These are phyloP conservation scores for Amanita muscaria DNA, from an alignment of 768 basidiomycete genomes.

Conservation along the genomic window DNA sequence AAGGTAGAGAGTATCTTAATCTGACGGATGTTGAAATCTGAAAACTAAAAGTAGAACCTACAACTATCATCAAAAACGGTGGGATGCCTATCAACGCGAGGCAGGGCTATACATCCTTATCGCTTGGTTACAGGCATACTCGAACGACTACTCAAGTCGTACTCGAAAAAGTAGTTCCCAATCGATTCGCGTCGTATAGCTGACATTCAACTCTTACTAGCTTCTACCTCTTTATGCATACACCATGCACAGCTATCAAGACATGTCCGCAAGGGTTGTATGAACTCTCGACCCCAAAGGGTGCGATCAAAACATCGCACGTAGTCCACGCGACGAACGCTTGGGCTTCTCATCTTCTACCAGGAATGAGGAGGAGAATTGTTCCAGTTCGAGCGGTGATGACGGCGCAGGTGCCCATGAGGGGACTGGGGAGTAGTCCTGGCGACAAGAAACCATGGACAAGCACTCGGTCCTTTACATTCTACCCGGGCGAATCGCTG, in stretches of 20 bases:
- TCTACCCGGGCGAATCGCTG: constrained; percentile 35
- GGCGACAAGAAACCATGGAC: constrained; percentile 17
- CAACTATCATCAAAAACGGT: constrained; percentile 35
- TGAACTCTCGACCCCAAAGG: constrained; percentile 50
- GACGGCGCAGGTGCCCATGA: constrained; percentile 56
- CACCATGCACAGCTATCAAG: constrained; percentile 49
- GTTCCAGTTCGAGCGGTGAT: constrained; percentile 52
- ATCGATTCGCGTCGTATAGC: too few relatives aligned
- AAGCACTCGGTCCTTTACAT: constrained; percentile 49
- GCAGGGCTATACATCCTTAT: constrained; percentile 64
- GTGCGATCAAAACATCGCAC: constrained; percentile 46
- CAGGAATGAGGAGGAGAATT: constrained; percentile 52
- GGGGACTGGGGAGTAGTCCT: constrained; percentile 16
- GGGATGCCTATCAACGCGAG: constrained; percentile 45
- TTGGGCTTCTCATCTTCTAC: constrained; percentile 70
- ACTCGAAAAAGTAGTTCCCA: constrained; percentile 42
- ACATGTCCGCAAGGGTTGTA: constrained; percentile 28
- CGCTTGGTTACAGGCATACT: constrained; percentile 56
- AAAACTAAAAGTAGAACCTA: too few relatives aligned
- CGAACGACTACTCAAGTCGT: constrained; percentile 38
- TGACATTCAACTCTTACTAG: too few relatives aligned
- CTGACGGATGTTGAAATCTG: neutral
- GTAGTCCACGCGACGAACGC: constrained; percentile 83
- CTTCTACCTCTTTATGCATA: constrained; percentile 49
- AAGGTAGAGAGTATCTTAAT: constrained; percentile 16